These are phyloP conservation scores for Fremontodendron californicum DNA, from an alignment of 345 rosid species.

Conservation along the genomic window DNA sequence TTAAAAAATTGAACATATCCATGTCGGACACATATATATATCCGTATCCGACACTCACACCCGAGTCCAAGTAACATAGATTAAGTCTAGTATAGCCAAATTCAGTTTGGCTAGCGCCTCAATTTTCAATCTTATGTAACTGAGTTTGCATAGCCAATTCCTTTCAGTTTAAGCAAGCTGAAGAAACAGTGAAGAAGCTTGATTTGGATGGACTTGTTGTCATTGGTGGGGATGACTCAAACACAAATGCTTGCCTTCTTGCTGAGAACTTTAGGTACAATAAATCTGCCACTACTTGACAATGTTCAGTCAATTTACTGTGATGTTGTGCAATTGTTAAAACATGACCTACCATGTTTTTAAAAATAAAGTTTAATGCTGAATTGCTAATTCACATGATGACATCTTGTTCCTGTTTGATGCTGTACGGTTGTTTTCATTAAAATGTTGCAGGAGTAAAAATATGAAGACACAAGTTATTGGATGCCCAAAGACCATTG, in stretches of 20 bases:
- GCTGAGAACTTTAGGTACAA: slow-evolving; percentile 85
- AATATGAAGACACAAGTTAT: slow-evolving; percentile 82
- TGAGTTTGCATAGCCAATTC: background rate
- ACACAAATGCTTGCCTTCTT: slow-evolving; percentile 95
- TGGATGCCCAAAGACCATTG: slow-evolving; percentile 99
- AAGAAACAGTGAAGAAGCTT: slow-evolving; percentile 82
- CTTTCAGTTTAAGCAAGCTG: slow-evolving; percentile 92
- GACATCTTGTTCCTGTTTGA: background rate
- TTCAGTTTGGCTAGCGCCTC: background rate
- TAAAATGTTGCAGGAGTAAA: slow-evolving; percentile 46
- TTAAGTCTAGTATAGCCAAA: background rate
- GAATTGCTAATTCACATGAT: background rate
- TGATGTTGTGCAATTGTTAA: background rate
- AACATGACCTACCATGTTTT: no score
- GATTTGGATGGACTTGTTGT: slow-evolving; percentile 93
- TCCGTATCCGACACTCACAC: no score
- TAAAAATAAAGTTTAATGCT: background rate
- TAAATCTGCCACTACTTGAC: background rate
- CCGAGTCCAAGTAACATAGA: no score
- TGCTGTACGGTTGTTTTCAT: background rate
- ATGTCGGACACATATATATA: no score
- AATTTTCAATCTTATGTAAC: background rate
- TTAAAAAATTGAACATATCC: no score
- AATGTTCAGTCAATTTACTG: background rate
- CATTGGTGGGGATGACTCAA: slow-evolving; percentile 98